Evolutionary conservation across 352 stramenopile genomes (phyloP).

Genomic region (Phytophthora kernoviae): DNA sequence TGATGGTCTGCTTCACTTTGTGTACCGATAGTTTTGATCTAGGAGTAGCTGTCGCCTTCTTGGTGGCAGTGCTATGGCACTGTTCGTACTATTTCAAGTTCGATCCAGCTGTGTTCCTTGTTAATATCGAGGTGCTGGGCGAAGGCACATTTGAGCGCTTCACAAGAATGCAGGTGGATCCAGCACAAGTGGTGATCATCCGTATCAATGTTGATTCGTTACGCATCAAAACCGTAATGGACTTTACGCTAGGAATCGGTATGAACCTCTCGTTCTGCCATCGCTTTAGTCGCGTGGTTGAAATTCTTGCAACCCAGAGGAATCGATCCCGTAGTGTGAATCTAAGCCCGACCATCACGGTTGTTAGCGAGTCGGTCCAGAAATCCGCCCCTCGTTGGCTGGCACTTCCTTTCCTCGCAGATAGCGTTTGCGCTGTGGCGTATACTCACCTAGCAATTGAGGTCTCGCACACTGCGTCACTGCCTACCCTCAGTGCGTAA

Average conservation of each 20-base stretch:
- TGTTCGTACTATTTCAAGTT: slow-evolving; percentile 29
- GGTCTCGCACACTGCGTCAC: slow-evolving; percentile 2
- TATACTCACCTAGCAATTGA: slow-evolving; percentile 15
- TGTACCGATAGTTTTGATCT: slow-evolving; percentile 32
- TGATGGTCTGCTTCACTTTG: neutral
- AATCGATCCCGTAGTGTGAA: slow-evolving; percentile 3
- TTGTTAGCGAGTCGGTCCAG: slow-evolving; percentile 4
- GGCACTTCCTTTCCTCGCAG: slow-evolving; percentile 13
- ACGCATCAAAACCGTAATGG: slow-evolving; percentile 23
- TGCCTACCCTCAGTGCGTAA: slow-evolving; percentile 20
- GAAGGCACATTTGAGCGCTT: slow-evolving; percentile 34
- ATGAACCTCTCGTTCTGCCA: slow-evolving; percentile 43
- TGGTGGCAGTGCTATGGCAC: slow-evolving; percentile 27
- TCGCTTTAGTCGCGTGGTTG: slow-evolving; percentile 31
- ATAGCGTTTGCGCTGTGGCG: slow-evolving; percentile 3
- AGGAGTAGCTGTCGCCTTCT: slow-evolving; percentile 30
- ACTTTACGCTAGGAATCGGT: slow-evolving; percentile 33
- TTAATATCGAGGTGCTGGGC: slow-evolving; percentile 20
- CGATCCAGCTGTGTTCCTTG: slow-evolving; percentile 22
- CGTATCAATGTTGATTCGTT: slow-evolving; percentile 32
- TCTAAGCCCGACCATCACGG: slow-evolving; percentile 1
- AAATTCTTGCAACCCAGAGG: slow-evolving; percentile 12
- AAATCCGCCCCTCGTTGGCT: slow-evolving; percentile 11
- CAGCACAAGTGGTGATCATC: slow-evolving; percentile 29
- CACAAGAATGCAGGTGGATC: slow-evolving; percentile 30